Base-by-base conservation (phyloP, 257 asterid genomes). In the Petrea volubilis region DNA sequence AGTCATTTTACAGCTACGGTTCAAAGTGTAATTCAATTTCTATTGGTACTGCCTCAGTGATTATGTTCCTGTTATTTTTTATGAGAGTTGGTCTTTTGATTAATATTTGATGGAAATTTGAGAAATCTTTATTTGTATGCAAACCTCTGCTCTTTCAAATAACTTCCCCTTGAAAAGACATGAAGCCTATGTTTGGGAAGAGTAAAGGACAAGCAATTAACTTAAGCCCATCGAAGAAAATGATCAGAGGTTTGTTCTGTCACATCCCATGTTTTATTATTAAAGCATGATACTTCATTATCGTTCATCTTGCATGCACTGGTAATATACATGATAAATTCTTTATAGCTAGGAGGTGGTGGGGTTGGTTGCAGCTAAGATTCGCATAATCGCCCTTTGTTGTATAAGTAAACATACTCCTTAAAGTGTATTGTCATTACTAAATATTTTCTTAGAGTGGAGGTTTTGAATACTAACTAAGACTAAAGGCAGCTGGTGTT, bases 181-280 rank as follows among this genome's bases (percentile, higher is more conserved):
- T 74, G 83, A 92, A 70, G 78, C 79, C 89, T 52, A 66, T 69
- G 58, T 68, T 79, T 57, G 83, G 83, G 76, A 79, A 67, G 68
- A 78, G 66, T 55, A 85, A 77, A 74, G 79, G 77, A 62, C 68
- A 65, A 28, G 40, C 46, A 73, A 71, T 78, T 74, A 81, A 73
- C 73, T 76, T 84, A 71, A 92, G 98, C 75, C 99, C 98, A 47
- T 95, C 98, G 21, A 88, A 84, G 52, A 94, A 82, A 68, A 74
- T 91, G 38, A 91, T 91, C 60, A 77, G 83, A 94, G 99, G 97
- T 94, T 65, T 70, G 85, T 46, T 24, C 14, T 36, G 66, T 64
- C 57, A 72, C 41, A 47, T 70, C 70, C 56, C 29, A 38, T 29
- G 55, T 60, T 75, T 58, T 15, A 34, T 77, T 27, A n/a, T 33